A percentile compares a stretch with the other conserved stretches of the same genome.
These are phyloP conservation scores for Dothistroma pini DNA, from an alignment of 2,329 filamentous ascomycete genomes.

Conservation along the genomic window DNA sequence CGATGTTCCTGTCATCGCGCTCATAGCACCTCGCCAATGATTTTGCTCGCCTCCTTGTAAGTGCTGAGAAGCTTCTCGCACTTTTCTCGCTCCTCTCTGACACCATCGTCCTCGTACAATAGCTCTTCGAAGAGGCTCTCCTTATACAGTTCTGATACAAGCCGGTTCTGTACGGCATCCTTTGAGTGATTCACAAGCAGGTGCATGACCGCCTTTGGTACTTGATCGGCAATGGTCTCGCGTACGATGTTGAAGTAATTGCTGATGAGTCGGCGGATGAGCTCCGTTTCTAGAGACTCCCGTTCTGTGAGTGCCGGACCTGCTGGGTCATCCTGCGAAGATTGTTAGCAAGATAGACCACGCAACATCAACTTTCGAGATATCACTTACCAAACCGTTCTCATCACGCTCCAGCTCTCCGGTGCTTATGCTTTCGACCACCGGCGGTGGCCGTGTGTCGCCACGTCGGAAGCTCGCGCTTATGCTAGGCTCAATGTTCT, in stretches of 20 bases:
- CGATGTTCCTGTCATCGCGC: not conserved
- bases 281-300: slow-evolving; percentile 94
- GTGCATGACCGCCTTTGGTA: slow-evolving; percentile 99
- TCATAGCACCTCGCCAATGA: slow-evolving; percentile 91
- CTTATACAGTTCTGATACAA: slow-evolving; percentile 94
- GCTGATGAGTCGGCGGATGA: slow-evolving; percentile 92
- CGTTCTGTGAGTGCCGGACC: slow-evolving; percentile 83
- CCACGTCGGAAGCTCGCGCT: slow-evolving; percentile 73
- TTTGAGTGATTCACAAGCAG: slow-evolving; percentile 97
- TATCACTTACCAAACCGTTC: slow-evolving; percentile 27
- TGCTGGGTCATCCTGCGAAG: slow-evolving; percentile 28
- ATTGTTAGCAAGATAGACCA: slow-evolving; percentile 4
- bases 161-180: slow-evolving; percentile 93
- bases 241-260: slow-evolving; percentile 99
- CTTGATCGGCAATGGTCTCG: slow-evolving; percentile 97
- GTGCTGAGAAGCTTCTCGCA: slow-evolving; percentile 94
- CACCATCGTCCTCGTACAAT: slow-evolving; percentile 93
- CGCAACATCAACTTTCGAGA: not conserved
- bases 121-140: slow-evolving; percentile 90
- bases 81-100: slow-evolving; percentile 97
- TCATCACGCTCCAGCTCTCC: slow-evolving; percentile 52
- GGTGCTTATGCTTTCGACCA: slow-evolving; percentile 36
- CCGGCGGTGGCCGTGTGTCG: slow-evolving; percentile 51
- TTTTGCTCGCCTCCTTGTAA: slow-evolving; percentile 96
- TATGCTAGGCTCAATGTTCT: slow-evolving; percentile 75